Conservation (phyloP, 176 grass and related monocot species). For the Oryza coarctata region DNA sequence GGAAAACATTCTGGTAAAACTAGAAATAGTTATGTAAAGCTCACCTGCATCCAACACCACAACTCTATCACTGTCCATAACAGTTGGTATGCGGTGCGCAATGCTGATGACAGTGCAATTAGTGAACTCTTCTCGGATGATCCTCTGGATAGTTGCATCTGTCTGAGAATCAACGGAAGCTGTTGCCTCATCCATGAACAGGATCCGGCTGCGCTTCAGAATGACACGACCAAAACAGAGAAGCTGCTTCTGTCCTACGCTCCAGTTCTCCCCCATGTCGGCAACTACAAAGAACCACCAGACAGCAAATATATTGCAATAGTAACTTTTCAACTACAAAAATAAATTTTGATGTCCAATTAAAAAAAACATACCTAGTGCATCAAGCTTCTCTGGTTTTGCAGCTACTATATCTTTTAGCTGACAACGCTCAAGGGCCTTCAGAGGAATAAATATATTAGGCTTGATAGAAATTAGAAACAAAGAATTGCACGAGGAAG, state of each 20-base stretch:
- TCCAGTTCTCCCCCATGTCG: slow-evolving; percentile 97
- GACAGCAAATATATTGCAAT: background rate
- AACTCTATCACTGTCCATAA: slow-evolving; percentile 88
- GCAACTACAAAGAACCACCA: slow-evolving; percentile 47
- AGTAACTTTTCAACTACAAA: background rate
- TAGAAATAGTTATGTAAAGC: background rate
- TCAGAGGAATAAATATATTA: slow-evolving; percentile 21
- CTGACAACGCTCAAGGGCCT: slow-evolving; percentile 81
- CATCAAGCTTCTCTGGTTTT: slow-evolving; percentile 88
- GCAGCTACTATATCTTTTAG: slow-evolving; percentile 75
- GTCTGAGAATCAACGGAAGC: slow-evolving; percentile 89
- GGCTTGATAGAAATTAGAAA: background rate
- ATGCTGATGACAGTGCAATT: slow-evolving; percentile 85
- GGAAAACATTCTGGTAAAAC: background rate
- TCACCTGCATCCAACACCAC: slow-evolving; percentile 86
- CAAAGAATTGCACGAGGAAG: background rate
- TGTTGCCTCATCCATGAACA: slow-evolving; percentile 95
- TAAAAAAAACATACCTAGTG: slow-evolving; percentile 54
- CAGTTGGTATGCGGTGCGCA: slow-evolving; percentile 81
- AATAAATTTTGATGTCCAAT: background rate
- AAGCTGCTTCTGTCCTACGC: slow-evolving; percentile 86
- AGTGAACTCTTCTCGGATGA: slow-evolving; percentile 77
- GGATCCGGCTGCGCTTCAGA: slow-evolving; percentile 66
- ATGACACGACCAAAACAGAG: slow-evolving; percentile 84
- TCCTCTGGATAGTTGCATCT: slow-evolving; percentile 74